Evolutionary conservation across 768 basidiomycete species (phyloP).

Genomic region (Artomyces pyxidatus): DNA sequence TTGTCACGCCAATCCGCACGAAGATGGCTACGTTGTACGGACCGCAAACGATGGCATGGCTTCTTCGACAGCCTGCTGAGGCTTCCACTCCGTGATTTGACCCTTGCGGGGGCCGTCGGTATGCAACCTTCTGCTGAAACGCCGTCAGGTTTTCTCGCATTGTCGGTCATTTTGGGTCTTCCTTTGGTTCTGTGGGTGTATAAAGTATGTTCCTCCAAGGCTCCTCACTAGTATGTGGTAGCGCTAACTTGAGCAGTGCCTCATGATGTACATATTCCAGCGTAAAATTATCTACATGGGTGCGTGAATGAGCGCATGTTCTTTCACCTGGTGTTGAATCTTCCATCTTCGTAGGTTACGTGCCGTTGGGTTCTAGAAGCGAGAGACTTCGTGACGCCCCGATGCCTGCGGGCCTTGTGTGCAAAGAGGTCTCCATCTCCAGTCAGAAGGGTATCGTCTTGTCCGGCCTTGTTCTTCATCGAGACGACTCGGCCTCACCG

Average conservation of each 20-base stretch:
- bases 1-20: no score
- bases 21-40: no score
- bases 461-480: conserved; percentile 20
- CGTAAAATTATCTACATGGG: conserved; percentile 45
- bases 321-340: neutral
- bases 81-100: no score
- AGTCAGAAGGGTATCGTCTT: conserved; percentile 17
- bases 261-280: conserved; percentile 41
- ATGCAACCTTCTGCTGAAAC: conserved; percentile 9
- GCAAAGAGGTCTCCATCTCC: conserved; percentile 22
- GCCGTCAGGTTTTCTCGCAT: conserved; percentile 7
- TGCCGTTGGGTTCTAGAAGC: conserved; percentile 31
- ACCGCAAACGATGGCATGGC: no score
- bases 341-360: conserved; percentile 24
- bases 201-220: conserved; percentile 7
- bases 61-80: no score
- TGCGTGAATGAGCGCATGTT: conserved; percentile 2
- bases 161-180: conserved; percentile 12
- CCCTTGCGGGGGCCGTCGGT: neutral
- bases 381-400: conserved; percentile 25
- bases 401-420: conserved; percentile 18
- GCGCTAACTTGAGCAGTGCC: conserved; percentile 25
- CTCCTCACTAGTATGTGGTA: no score
- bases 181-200: conserved; percentile 14
- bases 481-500: neutral